Conservation (phyloP, 768 basidiomycete species). For the Amanita rimosa region DNA sequence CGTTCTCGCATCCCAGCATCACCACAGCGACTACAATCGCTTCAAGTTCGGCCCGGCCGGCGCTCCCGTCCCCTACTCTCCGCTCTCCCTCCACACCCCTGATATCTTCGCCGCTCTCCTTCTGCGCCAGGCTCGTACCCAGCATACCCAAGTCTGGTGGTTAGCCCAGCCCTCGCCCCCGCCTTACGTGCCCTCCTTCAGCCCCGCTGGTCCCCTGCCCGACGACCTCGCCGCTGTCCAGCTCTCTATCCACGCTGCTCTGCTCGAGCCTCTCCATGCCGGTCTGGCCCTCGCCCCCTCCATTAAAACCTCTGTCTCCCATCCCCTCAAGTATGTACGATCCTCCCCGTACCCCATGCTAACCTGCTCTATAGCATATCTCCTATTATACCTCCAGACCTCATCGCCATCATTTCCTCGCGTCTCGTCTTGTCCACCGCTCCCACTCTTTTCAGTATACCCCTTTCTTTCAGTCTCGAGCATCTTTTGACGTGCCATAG, state of each 20-base stretch:
- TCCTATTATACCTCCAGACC: conserved; percentile 46
- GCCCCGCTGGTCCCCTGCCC: conserved; percentile 1
- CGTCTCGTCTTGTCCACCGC: conserved; percentile 24
- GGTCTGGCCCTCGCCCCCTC: conserved; percentile 4
- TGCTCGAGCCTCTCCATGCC: conserved; percentile 28
- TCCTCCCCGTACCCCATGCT: conserved; percentile 10
- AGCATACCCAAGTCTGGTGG: conserved; percentile 38
- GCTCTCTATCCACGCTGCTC: conserved; percentile 41
- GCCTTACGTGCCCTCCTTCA: not conserved
- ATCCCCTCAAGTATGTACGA: conserved; percentile 70
- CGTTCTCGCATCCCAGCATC: conserved; percentile 65
- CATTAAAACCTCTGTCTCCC: conserved; percentile 65
- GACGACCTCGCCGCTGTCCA: conserved; percentile 10
- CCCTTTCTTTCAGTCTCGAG: conserved; percentile 31
- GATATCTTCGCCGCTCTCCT: conserved; percentile 43
- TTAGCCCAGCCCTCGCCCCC: conserved; percentile 18
- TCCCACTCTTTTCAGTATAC: conserved; percentile 35
- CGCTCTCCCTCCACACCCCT: conserved; percentile 53
- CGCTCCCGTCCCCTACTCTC: conserved; percentile 44
- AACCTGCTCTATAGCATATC: conserved; percentile 37
- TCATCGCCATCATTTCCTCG: conserved; percentile 41
- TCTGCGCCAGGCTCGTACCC: conserved; percentile 32
- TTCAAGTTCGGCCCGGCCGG: conserved; percentile 48
- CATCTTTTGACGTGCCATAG: conserved; percentile 19
- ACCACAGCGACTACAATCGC: conserved; percentile 57